Percentiles rank a stretch among this genome's conserved stretches.
Conservation (phyloP, 768 basidiomycete species). For the Mycena leptocephala region DNA sequence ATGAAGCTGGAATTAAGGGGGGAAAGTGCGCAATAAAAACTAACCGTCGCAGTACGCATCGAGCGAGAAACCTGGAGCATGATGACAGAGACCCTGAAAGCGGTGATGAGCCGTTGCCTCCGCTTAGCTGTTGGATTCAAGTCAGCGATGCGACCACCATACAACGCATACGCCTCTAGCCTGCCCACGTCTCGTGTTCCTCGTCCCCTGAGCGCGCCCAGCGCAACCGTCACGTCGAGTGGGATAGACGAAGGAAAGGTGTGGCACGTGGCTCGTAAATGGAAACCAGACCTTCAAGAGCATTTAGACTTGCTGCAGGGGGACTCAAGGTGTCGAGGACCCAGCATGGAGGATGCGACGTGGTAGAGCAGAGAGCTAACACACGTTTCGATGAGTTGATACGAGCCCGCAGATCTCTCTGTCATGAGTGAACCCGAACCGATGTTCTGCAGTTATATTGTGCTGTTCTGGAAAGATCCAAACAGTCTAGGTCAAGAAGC, state of each 20-base stretch:
- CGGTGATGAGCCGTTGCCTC: background rate
- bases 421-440: background rate
- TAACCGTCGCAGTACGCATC: background rate
- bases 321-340: background rate
- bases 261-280: background rate
- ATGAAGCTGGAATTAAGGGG: background rate
- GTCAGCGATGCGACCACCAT: background rate
- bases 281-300: background rate
- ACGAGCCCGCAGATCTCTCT: background rate
- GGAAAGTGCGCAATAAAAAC: background rate
- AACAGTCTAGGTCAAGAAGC: background rate
- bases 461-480: background rate
- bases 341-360: background rate
- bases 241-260: background rate
- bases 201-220: background rate
- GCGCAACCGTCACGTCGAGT: background rate
- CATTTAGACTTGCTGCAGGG: background rate
- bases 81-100: background rate
- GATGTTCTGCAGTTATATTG: background rate
- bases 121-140: background rate
- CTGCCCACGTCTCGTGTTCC: too few species aligned
- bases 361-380: background rate
- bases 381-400: background rate
- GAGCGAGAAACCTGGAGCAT: background rate
- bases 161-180: background rate